phyloP scores from a whole-genome alignment of 139 green algal species.

The Choricystis sp. region DNA sequence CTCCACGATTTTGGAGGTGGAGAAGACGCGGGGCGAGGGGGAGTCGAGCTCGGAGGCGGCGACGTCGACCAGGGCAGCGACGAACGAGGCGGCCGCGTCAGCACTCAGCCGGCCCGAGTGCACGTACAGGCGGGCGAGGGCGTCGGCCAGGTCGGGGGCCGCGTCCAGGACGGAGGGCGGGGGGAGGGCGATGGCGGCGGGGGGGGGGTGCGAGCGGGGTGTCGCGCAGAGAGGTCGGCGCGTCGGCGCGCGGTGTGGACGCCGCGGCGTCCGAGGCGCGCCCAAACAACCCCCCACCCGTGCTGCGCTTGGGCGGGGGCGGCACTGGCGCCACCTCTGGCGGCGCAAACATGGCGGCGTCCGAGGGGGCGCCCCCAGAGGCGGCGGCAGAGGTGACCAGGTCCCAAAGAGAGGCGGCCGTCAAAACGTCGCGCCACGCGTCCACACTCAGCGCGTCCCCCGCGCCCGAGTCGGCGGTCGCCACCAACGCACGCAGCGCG shows the following conservation, averaged over 20 bases:
- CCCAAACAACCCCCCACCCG: not conserved
- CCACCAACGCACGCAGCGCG: conserved; percentile 60
- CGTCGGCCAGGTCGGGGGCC: not conserved
- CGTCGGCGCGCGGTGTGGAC: not conserved
- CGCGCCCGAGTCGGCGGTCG: conserved; percentile 47
- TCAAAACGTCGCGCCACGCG: not conserved
- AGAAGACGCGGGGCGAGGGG: conserved; percentile 67
- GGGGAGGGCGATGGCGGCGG: not conserved
- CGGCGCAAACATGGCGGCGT: too few relatives aligned
- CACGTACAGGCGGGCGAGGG: conserved; percentile 5
- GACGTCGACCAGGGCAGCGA: conserved; percentile 55
- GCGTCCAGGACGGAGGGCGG: not conserved
- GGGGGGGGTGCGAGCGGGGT: not conserved
- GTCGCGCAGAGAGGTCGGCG: not conserved
- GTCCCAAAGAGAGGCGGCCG: not conserved
- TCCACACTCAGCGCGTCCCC: conserved; percentile 45
- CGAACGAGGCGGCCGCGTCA: conserved; percentile 85
- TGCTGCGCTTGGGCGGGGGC: too few relatives aligned
- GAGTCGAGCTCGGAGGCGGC: conserved; percentile 41
- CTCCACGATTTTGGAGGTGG: conserved; percentile 90
- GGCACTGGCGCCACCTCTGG: too few relatives aligned
- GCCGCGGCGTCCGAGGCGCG: not conserved
- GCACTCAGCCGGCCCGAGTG: conserved; percentile 42
- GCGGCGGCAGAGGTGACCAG: not conserved
- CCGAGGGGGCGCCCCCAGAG: too few relatives aligned